phyloP scores from a whole-genome alignment of 805 yeast genomes.

The Metschnikowia proteae region DNA sequence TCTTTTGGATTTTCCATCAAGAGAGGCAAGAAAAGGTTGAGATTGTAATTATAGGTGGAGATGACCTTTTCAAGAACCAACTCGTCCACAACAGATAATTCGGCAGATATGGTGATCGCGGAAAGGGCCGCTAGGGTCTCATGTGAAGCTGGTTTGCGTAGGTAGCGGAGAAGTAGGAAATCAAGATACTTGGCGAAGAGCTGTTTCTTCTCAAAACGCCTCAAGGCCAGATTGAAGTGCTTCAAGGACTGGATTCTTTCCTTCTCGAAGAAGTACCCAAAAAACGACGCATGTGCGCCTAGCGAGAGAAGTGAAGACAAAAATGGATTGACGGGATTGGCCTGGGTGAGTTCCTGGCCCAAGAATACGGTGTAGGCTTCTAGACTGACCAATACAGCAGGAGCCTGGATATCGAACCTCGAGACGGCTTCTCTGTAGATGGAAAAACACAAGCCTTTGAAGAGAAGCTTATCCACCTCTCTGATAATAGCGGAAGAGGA shows the following conservation, averaged over 20 bases:
- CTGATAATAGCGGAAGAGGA: conserved; percentile 15
- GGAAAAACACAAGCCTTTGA: conserved; percentile 29
- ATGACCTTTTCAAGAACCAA: conserved; percentile 20
- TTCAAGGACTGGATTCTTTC: neutral
- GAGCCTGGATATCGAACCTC: conserved; percentile 10
- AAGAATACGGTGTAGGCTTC: conserved; percentile 23
- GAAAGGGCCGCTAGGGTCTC: conserved; percentile 19
- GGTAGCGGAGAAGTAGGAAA: conserved; percentile 6
- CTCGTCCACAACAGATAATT: conserved; percentile 19
- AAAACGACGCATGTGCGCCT: conserved; percentile 18
- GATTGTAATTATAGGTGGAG: conserved; percentile 11
- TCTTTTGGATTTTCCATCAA: neutral
- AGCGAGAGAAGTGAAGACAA: conserved; percentile 23
- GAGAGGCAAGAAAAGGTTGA: conserved; percentile 12
- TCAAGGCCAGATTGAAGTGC: conserved; percentile 16
- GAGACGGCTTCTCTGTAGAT: conserved; percentile 24
- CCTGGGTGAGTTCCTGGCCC: conserved; percentile 16
- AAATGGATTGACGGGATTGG: conserved; percentile 16
- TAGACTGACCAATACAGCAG: conserved; percentile 14
- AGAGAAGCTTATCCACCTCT: conserved; percentile 38
- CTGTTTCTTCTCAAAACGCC: conserved; percentile 25
- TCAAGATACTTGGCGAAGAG: conserved; percentile 19
- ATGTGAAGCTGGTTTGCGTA: conserved; percentile 3
- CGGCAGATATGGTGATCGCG: conserved; percentile 13
- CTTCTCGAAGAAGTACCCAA: conserved; percentile 22